A percentile compares a stretch with the other conserved stretches of the same genome.
Conservation (phyloP, 2,329 filamentous ascomycete genomes). For the Pseudogymnoascus sp. region DNA sequence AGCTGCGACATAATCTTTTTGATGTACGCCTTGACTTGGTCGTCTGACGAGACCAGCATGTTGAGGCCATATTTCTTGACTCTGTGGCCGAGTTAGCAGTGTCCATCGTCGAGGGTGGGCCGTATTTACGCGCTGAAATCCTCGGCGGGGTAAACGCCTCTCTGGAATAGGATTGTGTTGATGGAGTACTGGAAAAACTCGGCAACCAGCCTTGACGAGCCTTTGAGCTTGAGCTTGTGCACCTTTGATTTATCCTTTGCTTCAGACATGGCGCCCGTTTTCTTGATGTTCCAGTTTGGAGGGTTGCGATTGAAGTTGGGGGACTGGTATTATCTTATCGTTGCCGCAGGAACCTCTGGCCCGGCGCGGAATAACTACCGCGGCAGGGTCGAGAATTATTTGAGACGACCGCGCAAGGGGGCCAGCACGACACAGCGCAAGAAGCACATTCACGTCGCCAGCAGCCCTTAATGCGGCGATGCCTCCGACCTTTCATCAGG, state of each 20-base stretch:
- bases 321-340: background rate
- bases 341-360: background rate
- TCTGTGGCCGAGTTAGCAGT: conserved; percentile 30
- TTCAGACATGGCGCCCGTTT: conserved; percentile 21
- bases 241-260: conserved; percentile 72
- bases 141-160: conserved; percentile 80
- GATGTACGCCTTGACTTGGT: conserved; percentile 98
- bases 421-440: background rate
- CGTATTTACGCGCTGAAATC: conserved; percentile 79
- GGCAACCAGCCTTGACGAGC: conserved; percentile 77
- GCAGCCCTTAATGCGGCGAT: conserved; percentile 30
- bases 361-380: conserved; percentile 7
- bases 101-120: background rate
- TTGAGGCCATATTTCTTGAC: conserved; percentile 99
- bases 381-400: conserved; percentile 7
- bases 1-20: conserved; percentile 99
- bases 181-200: conserved; percentile 99
- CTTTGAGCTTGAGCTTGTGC: conserved; percentile 88
- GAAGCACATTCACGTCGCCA: background rate
- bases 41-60: conserved; percentile 73
- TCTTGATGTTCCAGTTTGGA: background rate
- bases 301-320: background rate
- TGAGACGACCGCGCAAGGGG: background rate
- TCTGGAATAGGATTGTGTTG: conserved; percentile 94
- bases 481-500: conserved; percentile 27